Evolutionary conservation across 768 basidiomycete genomes (phyloP).

Genomic region (Mycena amicta): DNA sequence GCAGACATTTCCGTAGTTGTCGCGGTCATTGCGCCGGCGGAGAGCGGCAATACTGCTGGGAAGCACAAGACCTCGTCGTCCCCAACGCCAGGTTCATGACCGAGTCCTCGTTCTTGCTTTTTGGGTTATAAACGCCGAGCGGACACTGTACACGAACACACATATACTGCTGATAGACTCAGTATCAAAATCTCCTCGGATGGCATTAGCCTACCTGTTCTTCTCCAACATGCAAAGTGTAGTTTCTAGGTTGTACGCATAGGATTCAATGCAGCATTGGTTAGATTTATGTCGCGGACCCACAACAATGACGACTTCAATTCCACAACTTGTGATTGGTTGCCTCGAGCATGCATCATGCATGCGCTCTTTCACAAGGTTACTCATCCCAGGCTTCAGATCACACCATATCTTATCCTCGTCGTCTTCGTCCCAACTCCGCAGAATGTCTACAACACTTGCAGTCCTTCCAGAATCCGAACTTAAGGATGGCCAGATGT

Average conservation of each 20-base stretch:
- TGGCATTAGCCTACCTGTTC: too few relatives aligned
- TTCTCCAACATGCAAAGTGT: too few relatives aligned
- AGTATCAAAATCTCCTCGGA: too few relatives aligned
- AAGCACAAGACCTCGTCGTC: too few relatives aligned
- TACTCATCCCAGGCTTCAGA: not conserved
- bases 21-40: constrained; percentile 36
- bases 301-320: not conserved
- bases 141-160: too few relatives aligned
- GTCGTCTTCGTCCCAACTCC: too few relatives aligned
- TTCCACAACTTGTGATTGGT: not conserved
- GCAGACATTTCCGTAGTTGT: constrained; percentile 44
- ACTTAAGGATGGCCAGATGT: constrained; percentile 71
- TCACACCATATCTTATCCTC: not conserved
- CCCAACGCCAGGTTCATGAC: too few relatives aligned
- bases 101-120: too few relatives aligned
- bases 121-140: too few relatives aligned
- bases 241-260: not conserved
- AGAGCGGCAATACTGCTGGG: too few relatives aligned
- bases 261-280: too few relatives aligned
- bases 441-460: constrained; percentile 58
- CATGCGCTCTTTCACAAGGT: not conserved
- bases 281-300: not conserved
- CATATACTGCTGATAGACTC: too few relatives aligned
- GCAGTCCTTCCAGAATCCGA: constrained; percentile 61
- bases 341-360: not conserved